Conservation (phyloP, 352 stramenopile genomes). For the Phytophthora colocasiae region DNA sequence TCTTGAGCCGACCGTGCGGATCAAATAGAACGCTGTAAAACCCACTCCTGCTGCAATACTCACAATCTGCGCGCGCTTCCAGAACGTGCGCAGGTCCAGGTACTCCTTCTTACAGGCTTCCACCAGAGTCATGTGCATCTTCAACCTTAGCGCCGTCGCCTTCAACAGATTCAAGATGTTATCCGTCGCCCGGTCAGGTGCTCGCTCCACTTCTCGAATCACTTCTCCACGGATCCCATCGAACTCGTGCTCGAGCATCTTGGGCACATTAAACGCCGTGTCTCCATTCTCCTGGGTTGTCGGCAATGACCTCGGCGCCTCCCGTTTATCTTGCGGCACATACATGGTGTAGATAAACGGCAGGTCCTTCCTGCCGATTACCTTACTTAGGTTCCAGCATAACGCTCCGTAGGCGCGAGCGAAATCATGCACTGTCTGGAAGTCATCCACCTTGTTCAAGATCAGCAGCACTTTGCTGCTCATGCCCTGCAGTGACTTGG, state of each 20-base stretch:
- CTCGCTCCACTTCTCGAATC: conserved; percentile 82
- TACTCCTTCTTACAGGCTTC: conserved; percentile 85
- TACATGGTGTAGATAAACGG: conserved; percentile 93
- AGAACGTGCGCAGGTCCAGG: conserved; percentile 71
- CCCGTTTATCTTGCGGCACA: conserved; percentile 70
- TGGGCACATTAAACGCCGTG: conserved; percentile 49
- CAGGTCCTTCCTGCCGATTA: conserved; percentile 88
- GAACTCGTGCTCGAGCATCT: conserved; percentile 88
- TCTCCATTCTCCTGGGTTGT: conserved; percentile 22
- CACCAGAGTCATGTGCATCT: conserved; percentile 87
- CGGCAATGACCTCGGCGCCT: conserved; percentile 19
- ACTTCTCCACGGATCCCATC: conserved; percentile 87
- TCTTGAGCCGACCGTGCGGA: conserved; percentile 64
- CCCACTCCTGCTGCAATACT: conserved; percentile 67
- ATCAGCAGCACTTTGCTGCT: conserved; percentile 88
- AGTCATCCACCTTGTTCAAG: conserved; percentile 92
- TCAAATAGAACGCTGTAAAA: conserved; percentile 76
- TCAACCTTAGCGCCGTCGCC: conserved; percentile 75
- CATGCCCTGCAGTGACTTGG: conserved; percentile 72
- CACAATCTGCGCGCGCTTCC: conserved; percentile 76
- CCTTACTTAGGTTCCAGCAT: conserved; percentile 91
- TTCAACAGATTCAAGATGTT: conserved; percentile 87
- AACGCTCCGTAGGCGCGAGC: conserved; percentile 83
- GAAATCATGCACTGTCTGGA: conserved; percentile 89
- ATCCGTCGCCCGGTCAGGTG: conserved; percentile 83